Evolutionary conservation across 2,329 filamentous ascomycete species (phyloP), one percentile per base, ranked within the genome.

Genomic region (Cladobotryum protrusum): DNA sequence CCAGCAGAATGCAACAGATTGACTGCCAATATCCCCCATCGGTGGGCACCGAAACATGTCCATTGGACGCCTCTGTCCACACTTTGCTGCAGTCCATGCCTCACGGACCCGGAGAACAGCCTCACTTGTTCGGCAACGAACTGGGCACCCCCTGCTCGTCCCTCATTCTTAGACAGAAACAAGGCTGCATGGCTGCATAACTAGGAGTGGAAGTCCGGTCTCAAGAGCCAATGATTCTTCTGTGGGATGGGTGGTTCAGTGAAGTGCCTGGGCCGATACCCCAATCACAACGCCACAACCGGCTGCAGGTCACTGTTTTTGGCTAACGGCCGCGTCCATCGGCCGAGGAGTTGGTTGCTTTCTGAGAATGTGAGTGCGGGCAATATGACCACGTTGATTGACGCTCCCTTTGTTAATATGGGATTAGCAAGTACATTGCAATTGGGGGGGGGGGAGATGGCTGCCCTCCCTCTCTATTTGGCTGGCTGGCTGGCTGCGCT

Each of bases 241-340:
- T 13, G 42, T 32, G 42, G 18, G 18, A 12, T 18, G 15, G 43
- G 24, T 45, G 29, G 18, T 18, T 45, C 33, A 45, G 34, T 32
- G 36, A 29, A 43, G 46, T 49, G 47, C 48, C 53, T 54, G 50
- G 35, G 48, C 50, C 32, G 50, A 33, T 35, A 41, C 34, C 49
- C 56, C 55, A 55, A 56, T 53, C 56, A 57, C 24, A 42, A 53
- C 47, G 41, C 47, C 52, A 42, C 47, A 47, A 40, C 49, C 52
- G 45, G 46, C 53, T 53, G 56, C 56, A 58, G 39, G 55, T 42
- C 48, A 52, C 55, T 54, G 36, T 45, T 52, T 53, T 50, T 45
- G 45, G 50, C 43, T 32, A 40, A 45, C 49, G 50, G 34, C 50
- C 48, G 50, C 48, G 52, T 32, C 41, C 37, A 32, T 49, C 48